Evolutionary conservation across 1,139 yeast genomes (phyloP), one percentile per base, ranked within the genome.

Genomic region (Hanseniaspora gamundiae): DNA sequence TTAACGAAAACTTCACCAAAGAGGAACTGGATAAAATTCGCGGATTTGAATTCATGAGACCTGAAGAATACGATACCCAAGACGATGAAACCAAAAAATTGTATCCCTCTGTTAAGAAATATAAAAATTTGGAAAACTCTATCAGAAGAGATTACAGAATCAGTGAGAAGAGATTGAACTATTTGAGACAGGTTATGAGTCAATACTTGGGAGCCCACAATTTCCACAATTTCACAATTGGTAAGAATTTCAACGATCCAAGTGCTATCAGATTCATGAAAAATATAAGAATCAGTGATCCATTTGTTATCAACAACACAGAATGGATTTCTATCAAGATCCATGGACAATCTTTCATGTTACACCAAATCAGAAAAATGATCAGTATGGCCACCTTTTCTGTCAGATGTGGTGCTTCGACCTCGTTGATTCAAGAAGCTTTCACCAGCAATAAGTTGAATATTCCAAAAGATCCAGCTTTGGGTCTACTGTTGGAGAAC

Each of bases 281-380:
- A 57, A 66, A 74, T 14, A 71, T 93, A 45, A 71, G 73, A 0
- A 94, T 86, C 0, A 76, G 87, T n/a, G 94, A 85, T 2, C 98
- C 98, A 2, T 85, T 86, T 62, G 80, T 85, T 42, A 88, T 93
- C 54, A 84, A 88, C 56, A 87, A 85, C 43, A 87, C 96, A 5
- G 97, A 91, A 60, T 91, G 99, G 99, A 74, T 86, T 4, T 84
- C 95, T 2, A 80, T 93, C 56, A 91, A 91, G 65, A 85, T 91
- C 49, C 98, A 91, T 60, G 99, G 99, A 3, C 98, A 91, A 65
- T 86, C 96, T 8, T 91, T 91, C 62, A 93, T 93, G 99, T 71
- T 91, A 49, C 98, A 91, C 64, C 99, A 91, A 69, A 91, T 91
- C 57, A 78, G 99, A 61, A 91, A 91, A 61, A 91, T 91, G 99